Conservation (phyloP, 768 basidiomycete genomes). For the Pleurotus salmoneostramineus region DNA sequence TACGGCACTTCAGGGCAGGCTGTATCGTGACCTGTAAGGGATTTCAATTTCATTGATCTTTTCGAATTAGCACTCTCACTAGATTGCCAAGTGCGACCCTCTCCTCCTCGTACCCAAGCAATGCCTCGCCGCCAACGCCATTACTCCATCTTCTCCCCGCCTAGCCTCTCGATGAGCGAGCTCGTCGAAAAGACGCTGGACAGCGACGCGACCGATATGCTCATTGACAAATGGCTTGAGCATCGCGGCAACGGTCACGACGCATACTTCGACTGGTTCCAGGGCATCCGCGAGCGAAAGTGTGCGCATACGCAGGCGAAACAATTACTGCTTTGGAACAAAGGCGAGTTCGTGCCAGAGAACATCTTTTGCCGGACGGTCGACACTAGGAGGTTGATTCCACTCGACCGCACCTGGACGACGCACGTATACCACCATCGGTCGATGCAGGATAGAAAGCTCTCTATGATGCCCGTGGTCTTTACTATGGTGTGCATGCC, state of each 20-base stretch:
- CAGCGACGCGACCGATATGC: slow-evolving; percentile 71
- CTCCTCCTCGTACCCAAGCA: slow-evolving; percentile 1
- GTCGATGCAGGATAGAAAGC: slow-evolving; percentile 67
- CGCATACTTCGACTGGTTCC: slow-evolving; percentile 77
- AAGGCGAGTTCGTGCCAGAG: slow-evolving; percentile 75
- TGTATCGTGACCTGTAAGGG: neutral
- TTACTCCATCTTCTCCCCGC: slow-evolving; percentile 66
- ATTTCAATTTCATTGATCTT: slow-evolving; percentile 6
- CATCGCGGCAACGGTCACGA: slow-evolving; percentile 58
- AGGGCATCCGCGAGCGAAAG: slow-evolving; percentile 61
- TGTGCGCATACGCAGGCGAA: slow-evolving; percentile 42
- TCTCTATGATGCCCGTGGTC: slow-evolving; percentile 77
- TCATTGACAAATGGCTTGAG: slow-evolving; percentile 84
- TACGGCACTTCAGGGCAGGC: slow-evolving; percentile 8
- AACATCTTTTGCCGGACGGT: slow-evolving; percentile 79
- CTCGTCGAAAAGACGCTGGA: slow-evolving; percentile 76
- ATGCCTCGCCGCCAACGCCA: slow-evolving; percentile 42
- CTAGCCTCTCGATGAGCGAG: slow-evolving; percentile 70
- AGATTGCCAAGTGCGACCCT: neutral
- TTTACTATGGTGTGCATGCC: slow-evolving; percentile 64
- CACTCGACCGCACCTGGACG: slow-evolving; percentile 78
- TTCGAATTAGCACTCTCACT: neutral
- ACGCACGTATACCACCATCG: slow-evolving; percentile 79
- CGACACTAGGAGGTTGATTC: slow-evolving; percentile 74
- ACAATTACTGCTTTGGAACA: slow-evolving; percentile 56